These are phyloP conservation scores for Diversispora eburnea DNA, from an alignment of 192 early-diverging fungal genomes.

Conservation along the genomic window DNA sequence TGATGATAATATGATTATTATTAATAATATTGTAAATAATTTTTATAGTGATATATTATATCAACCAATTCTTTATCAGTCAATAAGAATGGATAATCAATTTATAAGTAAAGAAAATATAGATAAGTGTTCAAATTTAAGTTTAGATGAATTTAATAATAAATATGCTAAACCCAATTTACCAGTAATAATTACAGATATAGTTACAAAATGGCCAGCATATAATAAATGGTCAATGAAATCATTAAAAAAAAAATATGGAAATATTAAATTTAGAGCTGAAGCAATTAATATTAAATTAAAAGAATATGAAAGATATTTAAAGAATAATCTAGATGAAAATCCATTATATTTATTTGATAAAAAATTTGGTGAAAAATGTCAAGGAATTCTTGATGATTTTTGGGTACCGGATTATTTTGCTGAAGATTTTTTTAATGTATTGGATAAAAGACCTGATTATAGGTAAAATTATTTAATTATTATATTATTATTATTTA, in stretches of 20 bases:
- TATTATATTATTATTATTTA: no score
- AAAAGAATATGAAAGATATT: slow-evolving; percentile 52
- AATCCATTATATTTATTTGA: slow-evolving; percentile 69
- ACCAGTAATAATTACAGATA: slow-evolving; percentile 64
- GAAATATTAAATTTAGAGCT: slow-evolving; percentile 50
- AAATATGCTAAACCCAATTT: slow-evolving; percentile 52
- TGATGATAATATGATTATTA: neutral
- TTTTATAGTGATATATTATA: slow-evolving; percentile 67
- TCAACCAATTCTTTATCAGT: slow-evolving; percentile 52
- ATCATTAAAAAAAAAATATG: slow-evolving; percentile 43
- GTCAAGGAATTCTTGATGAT: slow-evolving; percentile 47
- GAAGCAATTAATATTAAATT: slow-evolving; percentile 62
- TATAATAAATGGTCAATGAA: slow-evolving; percentile 55
- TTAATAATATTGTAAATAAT: slow-evolving; percentile 24
- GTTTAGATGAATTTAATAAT: slow-evolving; percentile 41
- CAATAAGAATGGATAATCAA: slow-evolving; percentile 40
- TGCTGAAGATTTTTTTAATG: slow-evolving; percentile 57
- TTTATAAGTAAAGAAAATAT: slow-evolving; percentile 43
- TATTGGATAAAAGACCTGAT: slow-evolving; percentile 59
- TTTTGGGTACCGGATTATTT: slow-evolving; percentile 62
- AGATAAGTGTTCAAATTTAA: slow-evolving; percentile 46
- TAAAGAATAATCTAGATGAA: slow-evolving; percentile 48
- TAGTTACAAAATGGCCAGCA: slow-evolving; percentile 58
- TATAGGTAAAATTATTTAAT: slow-evolving; percentile 32
- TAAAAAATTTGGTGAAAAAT: slow-evolving; percentile 51